Percentiles rank a stretch among this genome's conserved stretches.
Evolutionary conservation across 1,139 yeast species (phyloP).

Genomic region (Tardiomyces digboiensis): DNA sequence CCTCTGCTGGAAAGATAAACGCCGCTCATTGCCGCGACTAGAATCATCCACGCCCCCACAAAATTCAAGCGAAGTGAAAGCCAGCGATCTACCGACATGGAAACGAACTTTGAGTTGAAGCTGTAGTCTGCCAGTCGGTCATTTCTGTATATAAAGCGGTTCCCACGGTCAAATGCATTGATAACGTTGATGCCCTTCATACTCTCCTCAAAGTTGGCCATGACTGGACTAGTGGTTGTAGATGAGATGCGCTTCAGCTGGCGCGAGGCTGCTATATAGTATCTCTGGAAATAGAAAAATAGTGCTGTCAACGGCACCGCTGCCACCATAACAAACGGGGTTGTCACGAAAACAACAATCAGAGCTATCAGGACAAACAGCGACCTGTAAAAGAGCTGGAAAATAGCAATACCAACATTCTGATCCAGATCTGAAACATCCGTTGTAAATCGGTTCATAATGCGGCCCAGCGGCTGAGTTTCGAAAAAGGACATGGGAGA

Average conservation of each 20-base stretch:
- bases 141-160: conserved; percentile 44
- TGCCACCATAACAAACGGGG: conserved; percentile 47
- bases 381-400: conserved; percentile 39
- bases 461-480: conserved; percentile 61
- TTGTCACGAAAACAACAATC: conserved; percentile 59
- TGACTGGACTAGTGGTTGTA: conserved; percentile 63
- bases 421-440: conserved; percentile 65
- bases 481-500: conserved; percentile 65
- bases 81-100: conserved; percentile 62
- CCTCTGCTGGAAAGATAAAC: conserved; percentile 42
- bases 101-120: conserved; percentile 45
- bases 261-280: conserved; percentile 69
- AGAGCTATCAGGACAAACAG: conserved; percentile 52
- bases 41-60: conserved; percentile 54
- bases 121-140: conserved; percentile 53
- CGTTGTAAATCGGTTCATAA: conserved; percentile 64
- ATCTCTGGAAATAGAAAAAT: conserved; percentile 75
- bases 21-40: conserved; percentile 41
- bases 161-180: conserved; percentile 41
- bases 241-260: conserved; percentile 76
- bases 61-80: conserved; percentile 57
- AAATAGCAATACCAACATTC: conserved; percentile 33
- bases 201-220: conserved; percentile 70
- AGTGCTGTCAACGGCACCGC: conserved; percentile 43
- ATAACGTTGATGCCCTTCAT: conserved; percentile 64